These are phyloP conservation scores for Sphaerulina populicola DNA, from an alignment of 2,329 filamentous ascomycete genomes.

Conservation along the genomic window DNA sequence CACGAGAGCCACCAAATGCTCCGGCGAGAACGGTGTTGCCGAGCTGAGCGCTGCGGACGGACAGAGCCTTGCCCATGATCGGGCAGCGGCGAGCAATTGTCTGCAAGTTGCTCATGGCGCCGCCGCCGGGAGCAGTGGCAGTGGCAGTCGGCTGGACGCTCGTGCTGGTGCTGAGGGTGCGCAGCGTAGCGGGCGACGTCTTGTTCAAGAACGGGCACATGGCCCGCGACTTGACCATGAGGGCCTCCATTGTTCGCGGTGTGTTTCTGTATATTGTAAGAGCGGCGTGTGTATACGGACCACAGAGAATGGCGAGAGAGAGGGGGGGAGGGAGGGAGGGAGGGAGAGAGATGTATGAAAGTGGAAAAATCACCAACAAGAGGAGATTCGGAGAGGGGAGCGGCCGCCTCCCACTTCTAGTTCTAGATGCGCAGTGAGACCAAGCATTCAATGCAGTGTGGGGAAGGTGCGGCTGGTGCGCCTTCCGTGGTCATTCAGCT, in stretches of 20 bases:
- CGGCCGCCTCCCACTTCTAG: background rate
- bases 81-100: slow-evolving; percentile 89
- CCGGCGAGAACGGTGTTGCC: slow-evolving; percentile 41
- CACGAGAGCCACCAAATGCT: slow-evolving; percentile 43
- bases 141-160: slow-evolving; percentile 61
- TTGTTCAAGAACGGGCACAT: slow-evolving; percentile 97
- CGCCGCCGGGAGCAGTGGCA: slow-evolving; percentile 62
- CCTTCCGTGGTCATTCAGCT: slow-evolving; percentile 4
- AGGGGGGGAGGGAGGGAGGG: background rate
- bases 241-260: slow-evolving; percentile 65
- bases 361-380: background rate
- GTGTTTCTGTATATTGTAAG: background rate
- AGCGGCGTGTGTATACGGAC: background rate
- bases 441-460: slow-evolving; percentile 1
- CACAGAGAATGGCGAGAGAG: background rate
- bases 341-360: too few relatives aligned
- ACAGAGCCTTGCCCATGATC: slow-evolving; percentile 93
- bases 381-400: background rate
- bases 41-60: slow-evolving; percentile 57
- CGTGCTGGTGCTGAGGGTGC: slow-evolving; percentile 71
- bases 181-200: slow-evolving; percentile 82
- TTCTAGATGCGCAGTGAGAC: slow-evolving; percentile 2
- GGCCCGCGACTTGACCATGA: slow-evolving; percentile 88
- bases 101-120: slow-evolving; percentile 95
- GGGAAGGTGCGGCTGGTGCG: background rate